Conservation (phyloP, 352 stramenopile genomes). For the Phytophthora vignae region DNA sequence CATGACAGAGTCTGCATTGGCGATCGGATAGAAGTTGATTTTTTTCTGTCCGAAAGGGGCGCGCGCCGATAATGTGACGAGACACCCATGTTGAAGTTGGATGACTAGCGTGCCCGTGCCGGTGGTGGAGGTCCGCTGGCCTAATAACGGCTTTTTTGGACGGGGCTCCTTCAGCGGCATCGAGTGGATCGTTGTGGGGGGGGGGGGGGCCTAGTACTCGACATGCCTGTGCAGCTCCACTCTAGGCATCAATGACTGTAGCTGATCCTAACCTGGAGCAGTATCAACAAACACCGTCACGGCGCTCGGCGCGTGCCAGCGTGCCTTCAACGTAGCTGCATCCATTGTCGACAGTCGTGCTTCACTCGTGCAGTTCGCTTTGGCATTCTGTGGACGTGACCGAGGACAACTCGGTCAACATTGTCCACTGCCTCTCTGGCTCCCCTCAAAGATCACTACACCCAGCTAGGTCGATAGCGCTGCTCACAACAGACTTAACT, state of each 20-base stretch:
- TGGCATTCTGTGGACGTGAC: too few relatives aligned
- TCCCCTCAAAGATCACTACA: too few relatives aligned
- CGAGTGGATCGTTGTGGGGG: not conserved
- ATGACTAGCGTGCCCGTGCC: constrained; percentile 2
- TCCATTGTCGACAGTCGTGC: not conserved
- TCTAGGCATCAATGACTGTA: not conserved
- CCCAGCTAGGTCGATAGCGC: too few relatives aligned
- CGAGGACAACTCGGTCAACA: too few relatives aligned
- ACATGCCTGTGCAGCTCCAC: not conserved
- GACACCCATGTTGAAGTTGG: constrained; percentile 8
- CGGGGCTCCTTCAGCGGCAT: not conserved
- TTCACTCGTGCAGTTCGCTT: not conserved
- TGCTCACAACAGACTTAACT: too few relatives aligned
- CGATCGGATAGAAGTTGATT: not conserved
- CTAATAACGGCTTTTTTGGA: not conserved
- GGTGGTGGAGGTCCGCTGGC: constrained; percentile 4
- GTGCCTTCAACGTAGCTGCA: not conserved
- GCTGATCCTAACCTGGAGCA: not conserved
- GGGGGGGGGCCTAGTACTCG: not conserved
- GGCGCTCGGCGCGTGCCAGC: not conserved
- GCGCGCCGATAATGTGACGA: constrained; percentile 1
- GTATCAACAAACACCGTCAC: not conserved
- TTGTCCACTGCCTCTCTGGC: too few relatives aligned
- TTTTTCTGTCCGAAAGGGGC: constrained; percentile 12
- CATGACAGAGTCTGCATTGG: not conserved